Conservation (phyloP, 2,329 filamentous ascomycete species). For the Hymenoscyphus fructigenus region DNA sequence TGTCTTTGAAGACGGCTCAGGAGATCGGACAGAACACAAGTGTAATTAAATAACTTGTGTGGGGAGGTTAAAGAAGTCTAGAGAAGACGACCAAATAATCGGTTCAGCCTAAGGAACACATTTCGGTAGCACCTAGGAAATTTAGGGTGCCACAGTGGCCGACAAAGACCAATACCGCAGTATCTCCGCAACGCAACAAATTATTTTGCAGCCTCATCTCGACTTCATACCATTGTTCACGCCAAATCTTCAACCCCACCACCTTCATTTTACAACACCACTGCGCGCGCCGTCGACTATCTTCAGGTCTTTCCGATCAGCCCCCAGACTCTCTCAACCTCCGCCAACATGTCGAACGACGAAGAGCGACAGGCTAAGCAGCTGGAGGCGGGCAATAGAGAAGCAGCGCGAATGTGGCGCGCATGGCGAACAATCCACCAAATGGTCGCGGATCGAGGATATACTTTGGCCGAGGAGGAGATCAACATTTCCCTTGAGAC, state of each 20-base stretch:
- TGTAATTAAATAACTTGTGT: conserved; percentile 30
- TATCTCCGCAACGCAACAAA: neutral
- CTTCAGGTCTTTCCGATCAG: neutral
- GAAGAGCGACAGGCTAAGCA: conserved; percentile 34
- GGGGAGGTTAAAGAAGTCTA: conserved; percentile 6
- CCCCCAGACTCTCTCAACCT: neutral
- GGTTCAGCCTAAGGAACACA: neutral
- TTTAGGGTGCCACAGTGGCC: neutral
- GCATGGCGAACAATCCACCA: conserved; percentile 91
- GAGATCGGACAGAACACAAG: conserved; percentile 12
- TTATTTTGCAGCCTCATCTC: conserved; percentile 7
- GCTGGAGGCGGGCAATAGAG: conserved; percentile 40
- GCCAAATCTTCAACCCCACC: neutral
- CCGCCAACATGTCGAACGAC: conserved; percentile 30
- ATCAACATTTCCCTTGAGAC: conserved; percentile 81
- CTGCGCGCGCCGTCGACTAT: neutral
- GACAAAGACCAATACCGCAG: neutral
- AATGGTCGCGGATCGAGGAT: conserved; percentile 91
- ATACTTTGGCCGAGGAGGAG: conserved; percentile 87
- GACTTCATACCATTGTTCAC: neutral
- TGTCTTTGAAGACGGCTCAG: neutral
- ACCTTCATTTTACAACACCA: neutral
- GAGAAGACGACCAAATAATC: neutral
- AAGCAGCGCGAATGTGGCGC: conserved; percentile 76
- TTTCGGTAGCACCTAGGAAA: neutral